Base-by-base conservation (phyloP, 1,284 basidiomycete species). In the Cryptococcus jaspeensis region DNA sequence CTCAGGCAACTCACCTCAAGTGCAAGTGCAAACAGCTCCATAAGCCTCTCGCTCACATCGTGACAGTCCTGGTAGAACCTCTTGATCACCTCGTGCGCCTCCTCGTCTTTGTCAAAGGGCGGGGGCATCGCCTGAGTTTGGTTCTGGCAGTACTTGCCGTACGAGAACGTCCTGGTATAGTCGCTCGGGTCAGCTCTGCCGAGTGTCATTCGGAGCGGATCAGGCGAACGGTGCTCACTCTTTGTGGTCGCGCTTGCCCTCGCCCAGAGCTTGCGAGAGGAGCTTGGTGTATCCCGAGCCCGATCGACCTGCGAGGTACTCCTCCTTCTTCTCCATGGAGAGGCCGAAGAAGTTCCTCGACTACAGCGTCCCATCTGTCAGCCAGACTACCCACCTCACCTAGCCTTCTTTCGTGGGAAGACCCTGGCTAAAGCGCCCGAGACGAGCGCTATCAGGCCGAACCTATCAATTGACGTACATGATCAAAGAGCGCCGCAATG, bases 21-120 rank as follows among this genome's bases (percentile, higher is more conserved):
- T 15, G 63, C 63, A 32, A 65, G 36, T 12, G 63, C 63, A 50
- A 65, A 65, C 3, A 65, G 51, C 52, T 60, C 58, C 56, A 65
- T 50, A 20, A 65, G 39, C 20, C 52, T n/a, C 52, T 58, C 61
- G 22, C 47, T 55, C 6, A 58, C 56, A 32, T 61, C 53, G 32
- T 65, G 63, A 43, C 63, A 65, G 13, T 47, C 45, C 36, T 55
- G 39, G 43, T 65, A 65, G 50, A 65, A 65, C 39, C 50, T 18
- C 40, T 63, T 61, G 32, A 65, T 54, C 8, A 46, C 22, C 16
- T 23, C 23, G 3, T 42, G 15, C 3, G 61, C 59, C 8, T 40
- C 32, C 1, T 49, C n/a, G 18, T 37, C 43, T 16, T 42, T 44
- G 6, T 50, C 39, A 52, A 63, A 61, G 7, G 63, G 63, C 11